A percentile compares a stretch with the other conserved stretches of the same genome.
These are phyloP conservation scores for Clonostachys chloroleuca DNA, from an alignment of 2,329 filamentous ascomycete species.

Conservation along the genomic window DNA sequence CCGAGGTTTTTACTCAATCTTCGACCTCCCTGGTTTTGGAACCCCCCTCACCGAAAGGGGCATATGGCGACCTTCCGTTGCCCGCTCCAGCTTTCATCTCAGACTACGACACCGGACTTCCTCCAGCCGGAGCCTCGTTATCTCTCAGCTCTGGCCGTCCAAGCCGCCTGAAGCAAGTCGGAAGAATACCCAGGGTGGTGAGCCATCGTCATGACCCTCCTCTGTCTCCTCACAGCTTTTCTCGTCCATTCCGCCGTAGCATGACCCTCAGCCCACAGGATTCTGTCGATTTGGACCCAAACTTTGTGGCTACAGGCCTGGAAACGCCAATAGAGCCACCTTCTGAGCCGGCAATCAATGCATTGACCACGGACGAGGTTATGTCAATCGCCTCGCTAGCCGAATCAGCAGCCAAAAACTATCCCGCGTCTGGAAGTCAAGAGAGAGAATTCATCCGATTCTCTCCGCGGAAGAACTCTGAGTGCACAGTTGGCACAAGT, in stretches of 20 bases:
- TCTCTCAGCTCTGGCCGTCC: slow-evolving; percentile 8
- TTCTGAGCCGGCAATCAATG: slow-evolving; percentile 28
- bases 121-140: too few relatives aligned
- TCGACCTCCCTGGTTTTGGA: not conserved
- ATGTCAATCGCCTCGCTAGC: slow-evolving; percentile 20
- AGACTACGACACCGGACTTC: too few relatives aligned
- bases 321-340: slow-evolving; percentile 9
- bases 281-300: slow-evolving; percentile 17
- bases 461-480: slow-evolving; percentile 67
- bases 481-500: slow-evolving; percentile 39
- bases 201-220: slow-evolving; percentile 60
- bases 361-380: slow-evolving; percentile 21
- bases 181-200: slow-evolving; percentile 79
- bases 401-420: slow-evolving; percentile 10
- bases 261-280: slow-evolving; percentile 23
- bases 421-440: slow-evolving; percentile 7
- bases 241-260: slow-evolving; percentile 68
- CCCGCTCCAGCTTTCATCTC: too few relatives aligned
- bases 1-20: slow-evolving; percentile 26
- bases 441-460: slow-evolving; percentile 67
- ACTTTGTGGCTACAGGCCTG: slow-evolving; percentile 43
- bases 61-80: too few relatives aligned
- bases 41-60: too few relatives aligned
- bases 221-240: slow-evolving; percentile 74
- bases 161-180: slow-evolving; percentile 73